Evolutionary conservation across 2,329 filamentous ascomycete species (phyloP).

Genomic region (Botrytis cinerea): DNA sequence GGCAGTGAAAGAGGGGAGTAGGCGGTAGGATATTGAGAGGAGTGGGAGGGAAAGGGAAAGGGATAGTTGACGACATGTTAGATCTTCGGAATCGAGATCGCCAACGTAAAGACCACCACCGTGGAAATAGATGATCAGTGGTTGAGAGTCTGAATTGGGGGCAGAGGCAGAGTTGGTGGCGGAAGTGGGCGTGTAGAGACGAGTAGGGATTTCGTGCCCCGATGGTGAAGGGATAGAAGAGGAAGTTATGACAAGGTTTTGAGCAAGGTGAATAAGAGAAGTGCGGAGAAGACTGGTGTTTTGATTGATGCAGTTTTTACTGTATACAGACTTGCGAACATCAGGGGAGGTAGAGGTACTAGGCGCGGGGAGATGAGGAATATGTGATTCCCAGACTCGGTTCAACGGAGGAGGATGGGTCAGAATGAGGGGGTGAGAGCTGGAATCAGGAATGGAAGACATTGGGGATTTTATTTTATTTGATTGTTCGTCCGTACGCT

Average conservation of each 20-base stretch:
- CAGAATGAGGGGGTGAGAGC: neutral
- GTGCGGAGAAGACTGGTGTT: constrained; percentile 44
- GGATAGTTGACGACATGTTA: constrained; percentile 47
- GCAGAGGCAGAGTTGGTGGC: neutral
- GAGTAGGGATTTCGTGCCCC: constrained; percentile 4
- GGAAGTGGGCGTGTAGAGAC: constrained; percentile 10
- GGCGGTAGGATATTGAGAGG: constrained; percentile 51
- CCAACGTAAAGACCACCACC: constrained; percentile 52
- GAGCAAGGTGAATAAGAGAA: constrained; percentile 44
- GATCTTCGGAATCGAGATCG: constrained; percentile 52
- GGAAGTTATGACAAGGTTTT: constrained; percentile 38
- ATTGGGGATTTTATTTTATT: neutral
- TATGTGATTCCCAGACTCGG: constrained; percentile 17
- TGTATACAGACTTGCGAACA: constrained; percentile 42
- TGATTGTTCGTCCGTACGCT: neutral
- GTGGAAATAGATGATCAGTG: constrained; percentile 50
- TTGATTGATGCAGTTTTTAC: constrained; percentile 45
- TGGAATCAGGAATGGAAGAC: neutral
- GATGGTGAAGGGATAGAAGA: neutral
- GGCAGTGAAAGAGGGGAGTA: constrained; percentile 47
- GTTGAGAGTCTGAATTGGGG: neutral
- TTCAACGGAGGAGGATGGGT: constrained; percentile 14
- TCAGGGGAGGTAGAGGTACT: neutral
- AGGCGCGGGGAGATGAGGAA: constrained; percentile 6
- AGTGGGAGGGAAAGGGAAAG: constrained; percentile 40